These are phyloP conservation scores for Cladobotryum protrusum DNA, from an alignment of 2,329 filamentous ascomycete species.

Conservation along the genomic window DNA sequence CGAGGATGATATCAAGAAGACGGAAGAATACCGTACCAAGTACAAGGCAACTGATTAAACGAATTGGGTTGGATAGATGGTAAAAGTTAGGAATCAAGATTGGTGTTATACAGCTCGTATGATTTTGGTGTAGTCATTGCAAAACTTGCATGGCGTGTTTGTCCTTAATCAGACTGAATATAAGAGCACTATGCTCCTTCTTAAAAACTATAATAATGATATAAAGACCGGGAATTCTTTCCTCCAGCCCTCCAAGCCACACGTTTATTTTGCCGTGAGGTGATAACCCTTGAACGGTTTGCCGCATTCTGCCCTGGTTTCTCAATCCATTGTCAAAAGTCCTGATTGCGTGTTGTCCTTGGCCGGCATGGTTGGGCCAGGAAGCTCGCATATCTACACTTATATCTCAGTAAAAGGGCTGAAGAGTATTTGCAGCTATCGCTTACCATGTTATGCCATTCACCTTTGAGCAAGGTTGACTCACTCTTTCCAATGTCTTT, in stretches of 20 bases:
- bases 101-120: no score
- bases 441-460: constrained; percentile 75
- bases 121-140: no score
- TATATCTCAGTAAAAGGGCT: background rate
- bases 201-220: no score
- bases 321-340: background rate
- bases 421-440: background rate
- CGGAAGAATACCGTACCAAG: constrained; percentile 66
- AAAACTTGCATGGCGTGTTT: no score
- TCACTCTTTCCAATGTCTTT: constrained; percentile 60
- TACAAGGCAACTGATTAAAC: constrained; percentile 54
- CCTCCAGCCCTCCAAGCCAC: no score
- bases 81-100: background rate
- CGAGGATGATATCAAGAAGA: constrained; percentile 56
- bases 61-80: background rate
- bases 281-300: no score
- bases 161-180: no score
- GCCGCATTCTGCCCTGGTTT: no score
- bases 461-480: constrained; percentile 68
- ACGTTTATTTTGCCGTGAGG: no score
- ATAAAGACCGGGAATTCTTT: no score
- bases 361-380: background rate
- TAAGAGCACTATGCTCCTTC: no score
- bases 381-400: background rate
- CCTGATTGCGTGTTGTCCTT: background rate